Conservation (phyloP, 345 rosid species). For the Eucalyptus regnans region DNA sequence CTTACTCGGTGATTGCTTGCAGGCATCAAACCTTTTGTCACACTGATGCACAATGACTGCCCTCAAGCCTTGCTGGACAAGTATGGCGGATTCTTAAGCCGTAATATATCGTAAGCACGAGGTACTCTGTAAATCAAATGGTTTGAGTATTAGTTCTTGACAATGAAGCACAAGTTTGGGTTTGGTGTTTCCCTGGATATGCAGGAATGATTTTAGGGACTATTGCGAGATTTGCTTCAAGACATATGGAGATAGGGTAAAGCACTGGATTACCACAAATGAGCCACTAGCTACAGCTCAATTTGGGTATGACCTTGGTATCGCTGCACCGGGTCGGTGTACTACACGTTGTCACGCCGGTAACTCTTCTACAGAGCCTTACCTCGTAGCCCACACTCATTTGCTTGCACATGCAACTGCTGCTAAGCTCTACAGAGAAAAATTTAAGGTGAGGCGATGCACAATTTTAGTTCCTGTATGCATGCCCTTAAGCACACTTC, state of each 20-base stretch:
- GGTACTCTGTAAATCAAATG: background rate
- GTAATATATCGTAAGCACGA: conserved; percentile 15
- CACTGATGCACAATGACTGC: conserved; percentile 24
- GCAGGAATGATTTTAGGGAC: conserved; percentile 34
- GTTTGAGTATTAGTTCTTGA: background rate
- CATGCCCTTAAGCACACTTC: background rate
- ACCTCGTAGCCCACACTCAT: conserved; percentile 15
- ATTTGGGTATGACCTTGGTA: conserved; percentile 7
- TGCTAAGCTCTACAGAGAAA: conserved; percentile 21
- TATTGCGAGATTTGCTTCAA: conserved; percentile 22
- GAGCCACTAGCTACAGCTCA: conserved; percentile 17
- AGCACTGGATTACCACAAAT: conserved; percentile 31
- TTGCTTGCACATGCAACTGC: conserved; percentile 34
- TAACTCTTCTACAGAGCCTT: conserved; percentile 29
- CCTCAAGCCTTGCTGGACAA: conserved; percentile 26
- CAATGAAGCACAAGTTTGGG: background rate
- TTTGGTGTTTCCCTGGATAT: background rate
- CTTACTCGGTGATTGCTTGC: too few relatives aligned
- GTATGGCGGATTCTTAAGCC: conserved; percentile 25
- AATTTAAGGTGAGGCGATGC: conserved; percentile 6
- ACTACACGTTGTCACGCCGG: conserved; percentile 11
- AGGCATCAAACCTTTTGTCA: conserved; percentile 31
- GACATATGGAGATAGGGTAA: conserved; percentile 34
- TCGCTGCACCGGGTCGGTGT: conserved; percentile 15
- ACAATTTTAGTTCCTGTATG: background rate